Base-by-base conservation (phyloP, 768 basidiomycete genomes). In the Tylopilus vinaceipallidus region DNA sequence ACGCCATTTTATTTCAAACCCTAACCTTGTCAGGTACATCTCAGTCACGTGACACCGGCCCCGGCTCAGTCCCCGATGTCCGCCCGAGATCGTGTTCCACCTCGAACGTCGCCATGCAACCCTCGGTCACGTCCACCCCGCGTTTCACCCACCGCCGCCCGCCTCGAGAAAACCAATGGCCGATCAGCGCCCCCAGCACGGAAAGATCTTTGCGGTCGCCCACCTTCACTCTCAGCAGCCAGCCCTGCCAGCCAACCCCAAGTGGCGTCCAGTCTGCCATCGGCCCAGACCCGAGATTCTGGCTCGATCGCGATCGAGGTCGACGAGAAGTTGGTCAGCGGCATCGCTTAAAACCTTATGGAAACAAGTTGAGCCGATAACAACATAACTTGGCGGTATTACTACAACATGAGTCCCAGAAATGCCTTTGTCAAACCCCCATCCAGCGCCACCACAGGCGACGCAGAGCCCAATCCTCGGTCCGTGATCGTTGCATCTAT, bases 1-100 rank as follows among this genome's bases (percentile, higher is more conserved):
- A 23, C 20, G 40, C 19, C 11, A 29, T 24, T 62, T 64, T 64
- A 64, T 58, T 49, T 35, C 34, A 39, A 64, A 62, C 60, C 60
- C 60, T 62, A 64, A 62, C 61, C 60, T 37, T 44, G 19, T 48
- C 34, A 19, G n/a, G n/a, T n/a, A n/a, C 34, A 20, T n/a, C n/a
- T 35, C 39, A 2, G 29, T 57, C 60, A 61, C 61, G 60, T 61
- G 61, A 57, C 6, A 5, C 23, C 60, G 61, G 60, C 27, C 24
- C 40, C 40, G 40, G 24, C 40, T 36, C 6, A n/a, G n/a, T n/a
- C n/a, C n/a, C 43, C 56, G 56, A 58, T 59, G 34, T 4, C 52
- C 26, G 53, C 57, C 61, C 50, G 17, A 44, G 54, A 63, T 63
- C 58, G 53, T 14, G 20, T 33, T 12, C 32, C 23, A n/a, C 17